A percentile compares a stretch with the other conserved stretches of the same genome.
phyloP scores from a whole-genome alignment of 2,329 filamentous ascomycete species.

The Trichoderma sp. region DNA sequence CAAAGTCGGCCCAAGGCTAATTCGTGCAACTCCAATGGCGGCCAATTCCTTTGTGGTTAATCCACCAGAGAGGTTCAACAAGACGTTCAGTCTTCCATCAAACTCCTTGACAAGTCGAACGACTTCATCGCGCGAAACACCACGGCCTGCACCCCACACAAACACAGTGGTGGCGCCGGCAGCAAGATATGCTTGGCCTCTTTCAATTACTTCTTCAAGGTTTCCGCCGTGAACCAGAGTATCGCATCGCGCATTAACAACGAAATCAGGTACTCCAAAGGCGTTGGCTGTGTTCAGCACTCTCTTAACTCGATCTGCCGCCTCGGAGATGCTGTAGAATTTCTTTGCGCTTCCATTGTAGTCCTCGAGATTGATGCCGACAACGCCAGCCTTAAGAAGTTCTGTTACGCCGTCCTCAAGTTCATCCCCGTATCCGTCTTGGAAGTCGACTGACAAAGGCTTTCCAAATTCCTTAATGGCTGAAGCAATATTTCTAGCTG shows the following conservation, averaged over 20 bases:
- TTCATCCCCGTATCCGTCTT: constrained; percentile 9
- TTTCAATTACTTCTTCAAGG: constrained; percentile 1
- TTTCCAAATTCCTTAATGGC: constrained; percentile 5
- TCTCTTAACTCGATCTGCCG: not conserved
- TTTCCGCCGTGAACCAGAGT: not conserved
- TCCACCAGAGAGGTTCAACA: not conserved
- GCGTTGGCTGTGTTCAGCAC: not conserved
- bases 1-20: constrained; percentile 7
- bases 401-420: constrained; percentile 1
- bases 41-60: constrained; percentile 5
- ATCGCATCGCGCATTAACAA: constrained; percentile 7
- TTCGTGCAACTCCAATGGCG: not conserved
- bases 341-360: not conserved
- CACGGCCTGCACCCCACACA: constrained; percentile 1
- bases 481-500: not conserved
- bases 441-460: constrained; percentile 2
- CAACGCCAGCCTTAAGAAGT: not conserved
- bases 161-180: constrained; percentile 11
- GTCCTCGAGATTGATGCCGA: constrained; percentile 11
- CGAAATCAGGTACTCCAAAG: constrained; percentile 6
- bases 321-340: constrained; percentile 1
- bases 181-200: constrained; percentile 1
- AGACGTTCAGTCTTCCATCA: constrained; percentile 4
- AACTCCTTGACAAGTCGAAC: constrained; percentile 5
- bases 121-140: not conserved